These are phyloP conservation scores for Intubia oerlemansii DNA, from an alignment of 2,329 filamentous ascomycete genomes.

Conservation along the genomic window DNA sequence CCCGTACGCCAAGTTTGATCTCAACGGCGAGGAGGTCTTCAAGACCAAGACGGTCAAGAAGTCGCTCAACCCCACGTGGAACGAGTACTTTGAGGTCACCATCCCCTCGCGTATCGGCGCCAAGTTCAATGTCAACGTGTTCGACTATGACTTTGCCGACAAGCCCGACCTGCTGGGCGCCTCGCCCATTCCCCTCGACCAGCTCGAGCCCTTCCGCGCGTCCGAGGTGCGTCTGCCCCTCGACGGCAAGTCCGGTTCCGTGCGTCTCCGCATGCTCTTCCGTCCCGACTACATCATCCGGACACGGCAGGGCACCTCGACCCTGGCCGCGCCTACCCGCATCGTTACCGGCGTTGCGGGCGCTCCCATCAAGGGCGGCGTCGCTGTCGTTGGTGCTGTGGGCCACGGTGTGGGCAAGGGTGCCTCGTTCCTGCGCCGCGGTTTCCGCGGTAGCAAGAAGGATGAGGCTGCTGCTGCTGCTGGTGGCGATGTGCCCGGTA, in stretches of 20 bases:
- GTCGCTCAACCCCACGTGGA: slow-evolving; percentile 86
- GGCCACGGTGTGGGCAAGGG: slow-evolving; percentile 72
- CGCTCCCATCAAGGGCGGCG: slow-evolving; percentile 83
- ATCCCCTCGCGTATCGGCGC: slow-evolving; percentile 70
- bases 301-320: slow-evolving; percentile 72
- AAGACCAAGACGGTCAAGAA: slow-evolving; percentile 97
- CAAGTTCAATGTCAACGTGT: slow-evolving; percentile 65
- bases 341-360: slow-evolving; percentile 66
- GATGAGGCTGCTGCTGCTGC: too few species aligned
- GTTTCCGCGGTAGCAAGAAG: slow-evolving; percentile 50
- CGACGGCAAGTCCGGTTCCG: slow-evolving; percentile 72
- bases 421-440: slow-evolving; percentile 74
- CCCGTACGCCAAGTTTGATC: slow-evolving; percentile 84
- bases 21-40: slow-evolving; percentile 76
- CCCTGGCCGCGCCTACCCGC: slow-evolving; percentile 81
- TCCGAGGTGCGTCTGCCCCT: slow-evolving; percentile 55
- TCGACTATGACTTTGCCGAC: slow-evolving; percentile 93
- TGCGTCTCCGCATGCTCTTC: slow-evolving; percentile 75
- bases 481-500: slow-evolving; percentile 12
- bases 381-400: slow-evolving; percentile 48
- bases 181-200: slow-evolving; percentile 51
- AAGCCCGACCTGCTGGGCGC: slow-evolving; percentile 80
- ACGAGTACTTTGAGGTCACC: slow-evolving; percentile 77
- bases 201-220: slow-evolving; percentile 67
- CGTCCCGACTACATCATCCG: slow-evolving; percentile 80